Percentiles rank a stretch among this genome's conserved stretches.
phyloP scores from a whole-genome alignment of 2,329 filamentous ascomycete genomes.

The Chrysoporthe deuterocubensis region DNA sequence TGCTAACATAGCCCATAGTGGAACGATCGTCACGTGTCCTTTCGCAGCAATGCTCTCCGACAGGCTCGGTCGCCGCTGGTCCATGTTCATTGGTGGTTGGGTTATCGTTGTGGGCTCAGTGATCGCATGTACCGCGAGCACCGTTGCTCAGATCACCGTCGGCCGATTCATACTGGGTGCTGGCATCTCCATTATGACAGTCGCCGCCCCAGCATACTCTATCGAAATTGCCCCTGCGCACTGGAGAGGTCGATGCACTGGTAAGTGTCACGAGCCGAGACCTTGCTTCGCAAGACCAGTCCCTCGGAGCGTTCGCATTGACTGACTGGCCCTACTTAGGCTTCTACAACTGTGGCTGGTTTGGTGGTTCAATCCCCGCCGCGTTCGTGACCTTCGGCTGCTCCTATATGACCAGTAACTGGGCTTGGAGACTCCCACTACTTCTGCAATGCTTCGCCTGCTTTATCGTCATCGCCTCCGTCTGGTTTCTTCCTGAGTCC shows the following conservation, averaged over 20 bases:
- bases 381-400: conserved; percentile 53
- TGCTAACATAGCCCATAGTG: conserved; percentile 37
- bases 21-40: conserved; percentile 45
- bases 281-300: conserved; percentile 4
- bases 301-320: not conserved
- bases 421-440: conserved; percentile 54
- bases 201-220: conserved; percentile 52
- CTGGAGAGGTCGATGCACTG: conserved; percentile 53
- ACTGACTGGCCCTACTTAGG: conserved; percentile 28
- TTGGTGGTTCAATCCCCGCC: conserved; percentile 55
- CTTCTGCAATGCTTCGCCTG: conserved; percentile 52
- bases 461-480: conserved; percentile 42
- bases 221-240: conserved; percentile 54
- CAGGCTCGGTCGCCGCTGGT: conserved; percentile 47
- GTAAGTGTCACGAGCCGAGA: conserved; percentile 32
- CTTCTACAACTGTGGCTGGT: conserved; percentile 60
- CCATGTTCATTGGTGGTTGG: conserved; percentile 49
- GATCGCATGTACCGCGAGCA: conserved; percentile 44
- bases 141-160: conserved; percentile 47
- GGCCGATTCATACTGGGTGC: conserved; percentile 52
- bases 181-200: conserved; percentile 53
- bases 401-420: conserved; percentile 49
- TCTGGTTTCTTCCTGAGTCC: conserved; percentile 47
- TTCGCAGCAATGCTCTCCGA: conserved; percentile 51
- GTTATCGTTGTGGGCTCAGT: conserved; percentile 51